Evolutionary conservation across 441 rosid genomes (phyloP).

Genomic region (Pelargonium australe): DNA sequence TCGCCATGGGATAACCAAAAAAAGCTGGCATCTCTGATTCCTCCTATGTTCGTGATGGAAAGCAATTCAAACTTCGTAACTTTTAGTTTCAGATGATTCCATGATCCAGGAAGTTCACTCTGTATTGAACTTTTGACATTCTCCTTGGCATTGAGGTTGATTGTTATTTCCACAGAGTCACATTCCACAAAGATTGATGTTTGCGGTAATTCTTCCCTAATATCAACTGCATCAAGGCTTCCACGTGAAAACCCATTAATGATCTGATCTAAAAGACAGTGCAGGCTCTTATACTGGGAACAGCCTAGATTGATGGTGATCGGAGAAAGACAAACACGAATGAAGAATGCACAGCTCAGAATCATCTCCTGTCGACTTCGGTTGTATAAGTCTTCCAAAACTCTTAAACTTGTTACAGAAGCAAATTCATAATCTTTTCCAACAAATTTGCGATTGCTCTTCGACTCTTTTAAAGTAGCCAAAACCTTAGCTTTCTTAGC

Average conservation of each 20-base stretch:
- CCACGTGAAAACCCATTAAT: constrained; percentile 37
- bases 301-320: constrained; percentile 39
- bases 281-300: constrained; percentile 43
- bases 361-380: constrained; percentile 58
- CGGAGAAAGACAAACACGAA: constrained; percentile 53
- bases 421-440: constrained; percentile 69
- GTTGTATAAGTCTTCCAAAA: constrained; percentile 47
- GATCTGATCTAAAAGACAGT: constrained; percentile 47
- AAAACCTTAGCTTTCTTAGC: constrained; percentile 73
- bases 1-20: constrained; percentile 82
- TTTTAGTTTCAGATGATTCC: constrained; percentile 62
- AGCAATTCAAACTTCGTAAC: constrained; percentile 55
- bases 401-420: constrained; percentile 46
- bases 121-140: constrained; percentile 53
- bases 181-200: constrained; percentile 68
- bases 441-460: constrained; percentile 35
- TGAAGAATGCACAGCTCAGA: constrained; percentile 54
- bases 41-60: constrained; percentile 72
- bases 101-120: constrained; percentile 85
- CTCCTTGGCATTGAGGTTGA: constrained; percentile 54
- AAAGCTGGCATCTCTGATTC: constrained; percentile 50
- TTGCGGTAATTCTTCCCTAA: constrained; percentile 37
- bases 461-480: constrained; percentile 54
- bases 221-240: constrained; percentile 26
- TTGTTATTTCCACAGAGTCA: constrained; percentile 58